Evolutionary conservation across 23 red algal genomes (phyloP).

Genomic region (Pyropia haitanensis): DNA sequence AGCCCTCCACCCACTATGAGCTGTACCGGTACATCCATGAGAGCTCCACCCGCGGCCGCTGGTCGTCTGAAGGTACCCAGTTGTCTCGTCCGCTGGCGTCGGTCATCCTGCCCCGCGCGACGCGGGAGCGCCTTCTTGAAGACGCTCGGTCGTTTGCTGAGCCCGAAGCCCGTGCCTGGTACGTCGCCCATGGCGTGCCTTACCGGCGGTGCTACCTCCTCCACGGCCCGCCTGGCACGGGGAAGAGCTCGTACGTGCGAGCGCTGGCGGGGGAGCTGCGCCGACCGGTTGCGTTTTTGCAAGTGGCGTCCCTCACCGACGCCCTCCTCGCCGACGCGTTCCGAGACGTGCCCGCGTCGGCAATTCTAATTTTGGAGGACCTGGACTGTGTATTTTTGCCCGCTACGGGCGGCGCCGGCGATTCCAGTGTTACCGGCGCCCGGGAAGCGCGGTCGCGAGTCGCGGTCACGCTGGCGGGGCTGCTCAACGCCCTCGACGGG

Average conservation of each 20-base stretch:
- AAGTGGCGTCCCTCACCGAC: conserved; percentile 4
- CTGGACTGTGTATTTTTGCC: conserved; percentile 31
- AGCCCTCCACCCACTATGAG: no score
- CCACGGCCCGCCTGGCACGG: conserved; percentile 44
- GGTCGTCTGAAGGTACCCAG: conserved; percentile 39
- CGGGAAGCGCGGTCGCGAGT: conserved; percentile 1
- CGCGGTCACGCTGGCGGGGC: conserved; percentile 28
- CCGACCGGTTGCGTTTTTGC: conserved; percentile 24
- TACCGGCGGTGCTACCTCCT: conserved; percentile 36
- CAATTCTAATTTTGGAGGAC: conserved; percentile 46
- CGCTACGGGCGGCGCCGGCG: no score
- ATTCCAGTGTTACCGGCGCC: no score
- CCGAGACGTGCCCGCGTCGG: conserved; percentile 18
- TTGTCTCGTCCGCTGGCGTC: conserved; percentile 22
- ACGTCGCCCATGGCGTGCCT: conserved; percentile 20
- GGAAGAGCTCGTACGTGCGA: conserved; percentile 25
- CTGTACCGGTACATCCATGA: no score
- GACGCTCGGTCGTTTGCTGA: conserved; percentile 24
- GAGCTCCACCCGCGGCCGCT: no score
- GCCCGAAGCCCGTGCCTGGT: conserved; percentile 22
- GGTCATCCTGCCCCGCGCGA: conserved; percentile 14
- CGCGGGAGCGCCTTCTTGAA: conserved; percentile 12
- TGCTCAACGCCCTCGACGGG: conserved; percentile 54
- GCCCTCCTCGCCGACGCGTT: conserved; percentile 22
- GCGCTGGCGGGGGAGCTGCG: conserved; percentile 22